Base-by-base conservation (phyloP, 441 rosid genomes). In the Gossypium laxum region DNA sequence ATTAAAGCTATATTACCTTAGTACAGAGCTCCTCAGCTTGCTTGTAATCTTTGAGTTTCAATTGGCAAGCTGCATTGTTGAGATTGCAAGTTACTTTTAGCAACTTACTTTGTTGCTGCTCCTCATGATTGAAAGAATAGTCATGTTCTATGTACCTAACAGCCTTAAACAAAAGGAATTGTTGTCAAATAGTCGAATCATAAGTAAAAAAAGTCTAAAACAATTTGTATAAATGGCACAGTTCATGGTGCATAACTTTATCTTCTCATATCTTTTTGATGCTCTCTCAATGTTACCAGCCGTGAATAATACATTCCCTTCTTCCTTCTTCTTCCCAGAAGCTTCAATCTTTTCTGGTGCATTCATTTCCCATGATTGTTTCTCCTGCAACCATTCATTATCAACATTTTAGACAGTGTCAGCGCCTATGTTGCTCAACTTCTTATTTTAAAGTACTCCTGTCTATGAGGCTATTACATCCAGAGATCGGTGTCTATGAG, bases 291-390 rank as follows among this genome's bases (percentile, higher is more conserved):
- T 83, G 77, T 90, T 89, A 38, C 88, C 87, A 2, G 86, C 86
- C 84, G 84, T 92, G 67, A 86, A 92, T 77, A 85, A 70, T 2
- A 72, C 56, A 75, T 92, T 90, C 7, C 98, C 96, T 79, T 89
- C 92, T 80, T 92, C 96, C 77, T 92, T 90, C 85, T 92, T 92
- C 79, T 80, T 89, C 32, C 85, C 78, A 6, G 95, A 92, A 64
- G 91, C 89, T 79, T 86, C 95, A 70, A 92, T 84, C 79, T 92
- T 90, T 75, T 90, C 95, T 3, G 73, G 76, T 0, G 95, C 86
- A 79, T 76, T 89, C 96, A 92, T 85, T 72, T 90, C 95, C 95
- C 95, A 92, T 0, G 98, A 86, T 62, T 90, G 96, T 76, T 83
- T 92, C 19, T 90, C 98, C 95, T 86, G 74, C 41, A 75, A 41